Evolutionary conservation across 306 rosid genomes (phyloP).

Genomic region (Astragalus glycyphyllos): DNA sequence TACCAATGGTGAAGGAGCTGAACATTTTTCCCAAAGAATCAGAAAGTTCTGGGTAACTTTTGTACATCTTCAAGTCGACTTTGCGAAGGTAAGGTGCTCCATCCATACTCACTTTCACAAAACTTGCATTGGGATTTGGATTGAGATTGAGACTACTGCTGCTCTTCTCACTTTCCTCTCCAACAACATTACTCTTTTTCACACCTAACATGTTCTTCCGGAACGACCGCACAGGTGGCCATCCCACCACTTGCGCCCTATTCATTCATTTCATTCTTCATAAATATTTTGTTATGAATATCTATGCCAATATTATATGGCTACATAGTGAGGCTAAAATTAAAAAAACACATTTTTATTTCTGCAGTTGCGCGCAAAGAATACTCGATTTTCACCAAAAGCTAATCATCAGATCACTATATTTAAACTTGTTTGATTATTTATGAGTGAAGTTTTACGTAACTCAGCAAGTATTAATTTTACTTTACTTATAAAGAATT

Average conservation of each 20-base stretch:
- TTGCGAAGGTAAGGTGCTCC: constrained; percentile 95
- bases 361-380: too few relatives aligned
- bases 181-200: constrained; percentile 40
- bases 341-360: too few relatives aligned
- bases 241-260: constrained; percentile 55
- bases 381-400: too few relatives aligned
- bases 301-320: too few relatives aligned
- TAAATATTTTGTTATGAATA: too few relatives aligned
- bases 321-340: too few relatives aligned
- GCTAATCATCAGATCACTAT: too few relatives aligned
- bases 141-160: background rate
- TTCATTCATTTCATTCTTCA: too few relatives aligned
- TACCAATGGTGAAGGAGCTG: constrained; percentile 83
- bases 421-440: too few relatives aligned
- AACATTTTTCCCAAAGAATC: constrained; percentile 79
- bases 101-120: constrained; percentile 93
- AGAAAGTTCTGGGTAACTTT: constrained; percentile 68
- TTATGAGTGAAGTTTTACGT: too few relatives aligned
- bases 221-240: constrained; percentile 65
- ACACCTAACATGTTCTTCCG: constrained; percentile 63
- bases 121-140: constrained; percentile 48
- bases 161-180: constrained; percentile 52
- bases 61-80: constrained; percentile 67
- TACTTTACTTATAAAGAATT: too few relatives aligned
- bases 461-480: too few relatives aligned